Percentiles rank a stretch among this genome's conserved stretches.
These are phyloP conservation scores for Cadophora gregata DNA, from an alignment of 2,329 filamentous ascomycete genomes.

Conservation along the genomic window DNA sequence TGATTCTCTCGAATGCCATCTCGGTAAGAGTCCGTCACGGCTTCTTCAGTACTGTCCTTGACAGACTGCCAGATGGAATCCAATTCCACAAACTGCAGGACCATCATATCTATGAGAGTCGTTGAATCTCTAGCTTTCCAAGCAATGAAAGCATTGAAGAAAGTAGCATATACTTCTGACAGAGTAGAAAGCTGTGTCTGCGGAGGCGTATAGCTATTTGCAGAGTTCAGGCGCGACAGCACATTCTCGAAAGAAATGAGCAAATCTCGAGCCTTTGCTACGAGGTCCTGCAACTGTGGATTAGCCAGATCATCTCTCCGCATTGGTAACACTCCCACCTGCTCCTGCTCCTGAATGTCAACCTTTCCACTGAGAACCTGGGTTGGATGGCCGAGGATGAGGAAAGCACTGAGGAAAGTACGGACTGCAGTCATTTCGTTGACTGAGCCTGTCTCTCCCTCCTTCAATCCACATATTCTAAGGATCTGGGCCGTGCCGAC, in stretches of 20 bases:
- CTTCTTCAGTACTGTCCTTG: constrained; percentile 76
- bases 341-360: constrained; percentile 61
- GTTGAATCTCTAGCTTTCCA: constrained; percentile 85
- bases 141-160: constrained; percentile 79
- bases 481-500: constrained; percentile 70
- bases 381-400: constrained; percentile 80
- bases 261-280: constrained; percentile 78
- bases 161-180: constrained; percentile 73
- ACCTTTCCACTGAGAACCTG: constrained; percentile 80
- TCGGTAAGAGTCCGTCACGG: constrained; percentile 76
- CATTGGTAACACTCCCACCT: constrained; percentile 56
- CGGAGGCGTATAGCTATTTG: constrained; percentile 71
- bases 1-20: constrained; percentile 84
- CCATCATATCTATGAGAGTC: constrained; percentile 80
- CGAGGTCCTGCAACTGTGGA: constrained; percentile 71
- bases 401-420: constrained; percentile 79
- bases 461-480: constrained; percentile 71
- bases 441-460: constrained; percentile 66
- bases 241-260: constrained; percentile 80
- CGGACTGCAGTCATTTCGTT: constrained; percentile 73
- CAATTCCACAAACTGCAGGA: constrained; percentile 84
- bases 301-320: constrained; percentile 62
- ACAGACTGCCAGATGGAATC: constrained; percentile 85
- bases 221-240: constrained; percentile 66
- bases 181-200: constrained; percentile 66